Evolutionary conservation across 768 basidiomycete species (phyloP), one percentile per base, ranked within the genome.

Genomic region (Leccinum disarticulatum): DNA sequence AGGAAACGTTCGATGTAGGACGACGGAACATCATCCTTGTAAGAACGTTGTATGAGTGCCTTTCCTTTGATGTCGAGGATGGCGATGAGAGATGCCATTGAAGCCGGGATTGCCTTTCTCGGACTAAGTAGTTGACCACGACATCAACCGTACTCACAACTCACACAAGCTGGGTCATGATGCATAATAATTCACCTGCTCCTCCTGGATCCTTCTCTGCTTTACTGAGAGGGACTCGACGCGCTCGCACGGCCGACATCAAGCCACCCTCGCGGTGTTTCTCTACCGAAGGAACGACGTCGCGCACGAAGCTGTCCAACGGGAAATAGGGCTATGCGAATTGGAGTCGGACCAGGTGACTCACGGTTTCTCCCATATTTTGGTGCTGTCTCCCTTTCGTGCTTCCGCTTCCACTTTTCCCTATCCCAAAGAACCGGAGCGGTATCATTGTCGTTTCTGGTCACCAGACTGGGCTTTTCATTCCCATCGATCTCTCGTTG

Each of bases 51-150:
- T 62, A 99, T 99, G 49, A 98, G 82, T 8, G 96, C 93, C 66
- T 99, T 99, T 70, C 96, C 96, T 79, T 98, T 99, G 75, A 98
- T 87, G 76, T 98, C 96, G 68, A 98, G 90, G 67, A 98, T 95
- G 38, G 95, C 94, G 61, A 98, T 87, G 55, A 95, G 80, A 51
- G 81, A 83, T 49, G 85, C 81, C 83, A 85, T 35, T 36, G 14
- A 28, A n/a, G 25, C 13, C 7, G 49, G 55, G n/a, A 10, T 52
- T 64, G 54, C 64, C 64, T 61, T 65, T 65, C 53, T 51, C 27
- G 64, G 63, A 25, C n/a, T 14, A 14, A 31, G 30, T 10, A 31
- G 31, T 30, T 30, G 31, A 31, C 31, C 31, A 10, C 25, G 25
- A 22, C 22, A 22, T 22, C 1, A 1, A 22, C 22, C 22, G 22